Evolutionary conservation across 2,329 filamentous ascomycete species (phyloP).

Genomic region (Aspergillus sp.): DNA sequence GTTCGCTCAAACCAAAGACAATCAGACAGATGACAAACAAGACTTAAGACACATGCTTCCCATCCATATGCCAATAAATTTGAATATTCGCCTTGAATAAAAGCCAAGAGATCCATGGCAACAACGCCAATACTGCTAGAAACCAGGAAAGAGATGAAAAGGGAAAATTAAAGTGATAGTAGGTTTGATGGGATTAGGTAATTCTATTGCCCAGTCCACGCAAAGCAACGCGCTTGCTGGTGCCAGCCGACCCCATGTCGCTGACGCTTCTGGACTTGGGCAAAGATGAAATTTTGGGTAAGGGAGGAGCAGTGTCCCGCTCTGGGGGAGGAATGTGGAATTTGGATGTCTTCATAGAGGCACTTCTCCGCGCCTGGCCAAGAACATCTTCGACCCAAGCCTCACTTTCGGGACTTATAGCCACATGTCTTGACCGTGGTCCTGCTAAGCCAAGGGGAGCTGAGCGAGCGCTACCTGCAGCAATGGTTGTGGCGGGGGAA

Average conservation of each 20-base stretch:
- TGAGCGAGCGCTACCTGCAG: slow-evolving; percentile 15
- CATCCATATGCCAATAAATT: too few species aligned
- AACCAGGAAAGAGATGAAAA: too few species aligned
- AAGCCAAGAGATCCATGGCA: too few species aligned
- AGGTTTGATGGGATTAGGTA: too few species aligned
- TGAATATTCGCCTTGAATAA: too few species aligned
- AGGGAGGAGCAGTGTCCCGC: not conserved
- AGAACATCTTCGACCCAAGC: slow-evolving; percentile 45
- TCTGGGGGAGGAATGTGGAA: slow-evolving; percentile 10
- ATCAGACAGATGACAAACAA: too few species aligned
- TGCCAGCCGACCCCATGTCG: slow-evolving; percentile 31
- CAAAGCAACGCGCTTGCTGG: slow-evolving; percentile 34
- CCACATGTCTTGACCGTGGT: slow-evolving; percentile 34
- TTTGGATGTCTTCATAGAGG: slow-evolving; percentile 27
- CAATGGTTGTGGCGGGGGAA: slow-evolving; percentile 19
- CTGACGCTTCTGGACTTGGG: slow-evolving; percentile 34
- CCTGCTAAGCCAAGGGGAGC: slow-evolving; percentile 43
- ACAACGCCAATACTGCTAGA: too few species aligned
- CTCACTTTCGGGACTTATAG: slow-evolving; percentile 42
- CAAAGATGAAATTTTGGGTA: slow-evolving; percentile 9
- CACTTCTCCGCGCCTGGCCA: slow-evolving; percentile 37
- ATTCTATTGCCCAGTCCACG: slow-evolving; percentile 28
- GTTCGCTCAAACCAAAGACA: too few species aligned
- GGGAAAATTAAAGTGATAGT: too few species aligned
- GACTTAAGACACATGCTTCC: too few species aligned